These are phyloP conservation scores for Trametes sp. DNA, from an alignment of 1,284 basidiomycete genomes.

Conservation along the genomic window DNA sequence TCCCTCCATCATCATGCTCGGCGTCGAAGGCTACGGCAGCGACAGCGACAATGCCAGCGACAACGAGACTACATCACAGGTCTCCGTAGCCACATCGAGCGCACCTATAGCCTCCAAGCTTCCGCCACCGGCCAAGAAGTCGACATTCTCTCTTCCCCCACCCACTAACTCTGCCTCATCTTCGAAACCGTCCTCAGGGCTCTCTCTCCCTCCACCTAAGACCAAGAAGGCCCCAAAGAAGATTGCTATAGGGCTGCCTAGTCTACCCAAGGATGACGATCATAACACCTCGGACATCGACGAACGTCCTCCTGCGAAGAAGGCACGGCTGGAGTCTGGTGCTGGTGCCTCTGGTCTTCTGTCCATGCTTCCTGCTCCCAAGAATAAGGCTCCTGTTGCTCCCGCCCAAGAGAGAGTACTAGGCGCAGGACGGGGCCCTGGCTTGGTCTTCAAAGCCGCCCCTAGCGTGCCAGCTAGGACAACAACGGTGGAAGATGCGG, in stretches of 20 bases:
- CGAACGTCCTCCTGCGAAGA: conserved; percentile 65
- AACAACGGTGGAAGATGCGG: conserved; percentile 37
- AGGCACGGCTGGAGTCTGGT: conserved; percentile 57
- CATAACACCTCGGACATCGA: conserved; percentile 42
- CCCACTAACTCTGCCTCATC: conserved; percentile 39
- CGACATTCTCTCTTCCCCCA: conserved; percentile 48
- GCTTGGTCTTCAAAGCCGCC: conserved; percentile 61
- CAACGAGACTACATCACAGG: conserved; percentile 43
- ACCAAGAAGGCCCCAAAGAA: conserved; percentile 62
- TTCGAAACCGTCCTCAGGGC: conserved; percentile 40
- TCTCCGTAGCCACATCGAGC: conserved; percentile 20
- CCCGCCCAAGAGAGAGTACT: conserved; percentile 61
- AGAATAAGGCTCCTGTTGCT: conserved; percentile 57
- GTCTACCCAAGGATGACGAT: conserved; percentile 52
- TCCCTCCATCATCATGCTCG: conserved; percentile 60
- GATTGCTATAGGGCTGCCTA: conserved; percentile 72
- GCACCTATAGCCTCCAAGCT: conserved; percentile 33
- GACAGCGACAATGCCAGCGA: conserved; percentile 61
- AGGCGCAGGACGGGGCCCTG: conserved; percentile 67
- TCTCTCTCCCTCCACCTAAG: conserved; percentile 47
- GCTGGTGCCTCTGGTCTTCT: conserved; percentile 71
- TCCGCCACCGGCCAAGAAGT: conserved; percentile 42
- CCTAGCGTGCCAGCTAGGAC: conserved; percentile 23
- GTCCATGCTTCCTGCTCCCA: conserved; percentile 79
- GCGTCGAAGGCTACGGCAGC: conserved; percentile 77